A percentile compares a stretch with the other conserved stretches of the same genome.
These are phyloP conservation scores for Trichosporon ovoides DNA, from an alignment of 1,284 basidiomycete species.

Conservation along the genomic window DNA sequence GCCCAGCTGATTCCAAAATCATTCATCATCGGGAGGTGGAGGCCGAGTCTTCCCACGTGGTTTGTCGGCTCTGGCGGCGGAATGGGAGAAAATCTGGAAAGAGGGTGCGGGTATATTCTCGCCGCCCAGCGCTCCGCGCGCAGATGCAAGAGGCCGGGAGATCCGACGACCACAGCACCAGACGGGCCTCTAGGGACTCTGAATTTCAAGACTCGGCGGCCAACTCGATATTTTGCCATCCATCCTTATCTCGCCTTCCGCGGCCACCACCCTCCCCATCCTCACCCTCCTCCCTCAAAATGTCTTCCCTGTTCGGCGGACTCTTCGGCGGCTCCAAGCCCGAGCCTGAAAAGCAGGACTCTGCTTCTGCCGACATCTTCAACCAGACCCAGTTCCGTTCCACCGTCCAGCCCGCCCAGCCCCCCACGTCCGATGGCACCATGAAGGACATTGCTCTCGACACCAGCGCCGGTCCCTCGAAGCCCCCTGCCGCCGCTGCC, in stretches of 20 bases:
- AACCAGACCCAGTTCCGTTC: slow-evolving; percentile 39
- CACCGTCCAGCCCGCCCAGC: slow-evolving; percentile 22
- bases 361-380: slow-evolving; percentile 42
- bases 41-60: background rate
- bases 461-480: slow-evolving; percentile 12
- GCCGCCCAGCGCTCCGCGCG: background rate
- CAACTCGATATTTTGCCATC: slow-evolving; percentile 6
- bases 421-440: slow-evolving; percentile 11
- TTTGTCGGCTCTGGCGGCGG: background rate
- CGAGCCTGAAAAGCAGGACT: slow-evolving; percentile 18
- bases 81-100: slow-evolving; percentile 3
- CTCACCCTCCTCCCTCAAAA: background rate
- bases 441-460: slow-evolving; percentile 4
- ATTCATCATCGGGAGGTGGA: slow-evolving; percentile 2
- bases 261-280: slow-evolving; percentile 4
- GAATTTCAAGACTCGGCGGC: slow-evolving; percentile 4
- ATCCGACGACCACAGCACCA: background rate
- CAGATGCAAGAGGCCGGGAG: background rate
- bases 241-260: background rate
- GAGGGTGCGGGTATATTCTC: background rate
- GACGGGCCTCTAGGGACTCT: background rate
- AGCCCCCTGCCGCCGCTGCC: slow-evolving; percentile 12
- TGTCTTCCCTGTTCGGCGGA: slow-evolving; percentile 47
- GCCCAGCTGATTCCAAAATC: background rate
- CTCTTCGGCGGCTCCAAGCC: slow-evolving; percentile 30